Evolutionary conservation across 2,329 filamentous ascomycete genomes (phyloP), one percentile per base, ranked within the genome.

Genomic region (Leptographium wingfieldii): DNA sequence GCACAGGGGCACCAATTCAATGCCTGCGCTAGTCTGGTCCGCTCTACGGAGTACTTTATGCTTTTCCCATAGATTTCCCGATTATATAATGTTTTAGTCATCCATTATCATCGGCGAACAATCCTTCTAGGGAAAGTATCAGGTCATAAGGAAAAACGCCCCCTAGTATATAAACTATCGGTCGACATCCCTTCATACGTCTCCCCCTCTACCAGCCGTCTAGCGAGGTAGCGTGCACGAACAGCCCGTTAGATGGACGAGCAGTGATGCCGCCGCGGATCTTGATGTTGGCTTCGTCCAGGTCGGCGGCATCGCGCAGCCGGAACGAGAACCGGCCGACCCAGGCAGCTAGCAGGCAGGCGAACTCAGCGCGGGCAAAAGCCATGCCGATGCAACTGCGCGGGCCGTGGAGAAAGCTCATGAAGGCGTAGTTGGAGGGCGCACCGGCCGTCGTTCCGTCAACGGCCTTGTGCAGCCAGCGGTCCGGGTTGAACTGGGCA

Each of bases 381-480:
- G 78, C 77, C 71, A 85, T 81, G 0, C 91, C 92, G 66, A 96
- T 96, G 69, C 92, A 96, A 68, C 86, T 88, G 58, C 91, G 77
- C 2, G 91, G 90, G 0, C 92, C 92, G 69, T 95, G 90, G 61
- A 96, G 71, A 73, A 96, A 96, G 0, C 89, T 92, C 72, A 92
- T 69, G 67, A 87, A 85, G 0, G 85, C 81, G 69, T 87, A 95
- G 71, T 92, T 94, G 65, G 80, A 89, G 19, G 78, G 76, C 51
- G 81, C 83, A 16, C 62, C 65, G 67, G 71, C 73, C 61, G 73
- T 73, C 33, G 70, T 70, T 52, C 68, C 66, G 14, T 83, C 59
- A 84, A 69, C 70, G 46, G 67, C 67, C n/a, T 67, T 76, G 43
- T 74, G 78, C 68, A 86, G 77, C 88, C 88, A 92, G 16, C 89